Base-by-base conservation (phyloP, 2,329 filamentous ascomycete genomes). In the Alternaria ventricosa region DNA sequence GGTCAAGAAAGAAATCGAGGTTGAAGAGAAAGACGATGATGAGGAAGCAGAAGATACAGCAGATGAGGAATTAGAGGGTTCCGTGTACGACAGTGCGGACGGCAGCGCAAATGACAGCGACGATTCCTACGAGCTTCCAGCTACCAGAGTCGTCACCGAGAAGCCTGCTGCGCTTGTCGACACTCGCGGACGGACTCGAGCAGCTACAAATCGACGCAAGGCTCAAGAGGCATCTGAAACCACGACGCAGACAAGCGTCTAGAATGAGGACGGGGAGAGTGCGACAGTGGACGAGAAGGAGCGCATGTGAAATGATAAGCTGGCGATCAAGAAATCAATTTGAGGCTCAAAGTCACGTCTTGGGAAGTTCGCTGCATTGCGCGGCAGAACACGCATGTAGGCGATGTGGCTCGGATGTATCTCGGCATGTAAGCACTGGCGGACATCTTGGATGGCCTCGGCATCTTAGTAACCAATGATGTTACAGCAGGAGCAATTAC, bases 181-280 rank as follows among this genome's bases (percentile, higher is more conserved):
- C 22, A 55, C 30, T 45, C 60, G 25, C 15, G 60, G 60, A 55
- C 60, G 55, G 18, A 63, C 60, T 15, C 60, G 49, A 13, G 60
- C 56, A 41, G 60, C 60, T 20, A 44, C 60, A 22, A 55, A 13
- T 28, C 49, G 56, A 15, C 60, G 56, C 27, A 55, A 60, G 22
- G 56, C 44, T 47, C 43, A 55, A 15, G 33, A 43, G 36, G 13
- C 12, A 4, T 47, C 41, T 25, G 56, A 45, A 7, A 13, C 25
- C 43, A 59, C 15, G 8, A 13, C 13, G 20, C 13, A 18, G 41
- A 36, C n/a, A 5, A 18, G 7, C 12, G 11, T 22, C 18, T 23
- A 20, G 27, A n/a, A 6, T 11, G 6, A 18, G 28, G 28, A 36
- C 18, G 33, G 36, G n/a, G 50, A 50, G n/a, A 12, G 28, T 13